These are phyloP conservation scores for Colletotrichum costaricense DNA, from an alignment of 2,329 filamentous ascomycete genomes.

Conservation along the genomic window DNA sequence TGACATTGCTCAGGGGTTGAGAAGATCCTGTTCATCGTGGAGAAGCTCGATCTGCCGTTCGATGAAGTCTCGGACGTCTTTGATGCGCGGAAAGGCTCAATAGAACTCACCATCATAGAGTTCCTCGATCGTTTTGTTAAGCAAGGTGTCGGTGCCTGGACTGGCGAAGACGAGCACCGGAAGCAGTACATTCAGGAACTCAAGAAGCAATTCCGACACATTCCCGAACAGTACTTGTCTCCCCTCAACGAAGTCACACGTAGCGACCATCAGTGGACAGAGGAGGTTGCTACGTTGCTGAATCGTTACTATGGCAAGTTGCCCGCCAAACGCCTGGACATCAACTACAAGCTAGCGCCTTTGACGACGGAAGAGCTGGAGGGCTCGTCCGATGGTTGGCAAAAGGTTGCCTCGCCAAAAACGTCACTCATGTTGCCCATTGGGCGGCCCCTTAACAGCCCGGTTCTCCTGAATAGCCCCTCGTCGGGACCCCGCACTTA, in stretches of 20 bases:
- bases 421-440: constrained; percentile 11
- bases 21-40: constrained; percentile 57
- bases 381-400: constrained; percentile 29
- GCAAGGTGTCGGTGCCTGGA: constrained; percentile 40
- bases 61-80: constrained; percentile 56
- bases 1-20: constrained; percentile 44
- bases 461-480: not conserved
- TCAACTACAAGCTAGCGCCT: constrained; percentile 53
- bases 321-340: constrained; percentile 47
- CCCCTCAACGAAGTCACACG: constrained; percentile 54
- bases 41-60: constrained; percentile 54
- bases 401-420: constrained; percentile 17
- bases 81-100: constrained; percentile 49
- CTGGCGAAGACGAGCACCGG: constrained; percentile 44
- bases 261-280: constrained; percentile 42
- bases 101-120: constrained; percentile 52
- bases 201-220: constrained; percentile 51
- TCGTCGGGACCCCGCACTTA: constrained; percentile 15
- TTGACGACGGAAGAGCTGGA: constrained; percentile 47
- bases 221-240: constrained; percentile 56
- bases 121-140: constrained; percentile 57
- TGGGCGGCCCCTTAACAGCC: constrained; percentile 21
- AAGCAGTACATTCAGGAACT: constrained; percentile 47
- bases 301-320: constrained; percentile 56
- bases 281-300: constrained; percentile 55